phyloP scores from a whole-genome alignment of 163 green algal species.

The Chlorella variabilis region DNA sequence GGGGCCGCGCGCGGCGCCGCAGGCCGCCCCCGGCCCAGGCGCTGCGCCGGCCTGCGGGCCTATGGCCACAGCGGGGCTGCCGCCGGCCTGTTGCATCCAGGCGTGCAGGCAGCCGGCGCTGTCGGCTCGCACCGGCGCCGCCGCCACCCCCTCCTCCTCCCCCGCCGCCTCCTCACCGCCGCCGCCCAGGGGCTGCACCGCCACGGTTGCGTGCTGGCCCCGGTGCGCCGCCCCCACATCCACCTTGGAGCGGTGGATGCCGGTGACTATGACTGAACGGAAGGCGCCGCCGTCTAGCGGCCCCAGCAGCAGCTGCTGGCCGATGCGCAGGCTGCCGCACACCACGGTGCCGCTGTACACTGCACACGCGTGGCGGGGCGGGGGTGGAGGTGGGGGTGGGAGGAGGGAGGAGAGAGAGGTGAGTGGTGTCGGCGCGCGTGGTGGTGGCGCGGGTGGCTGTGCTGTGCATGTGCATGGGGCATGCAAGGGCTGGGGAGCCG shows the following conservation, averaged over 20 bases:
- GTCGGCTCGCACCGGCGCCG: neutral
- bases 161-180: neutral
- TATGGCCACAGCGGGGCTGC: conserved; percentile 2
- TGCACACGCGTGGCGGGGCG: too few species aligned
- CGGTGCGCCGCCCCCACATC: neutral
- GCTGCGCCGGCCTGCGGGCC: neutral
- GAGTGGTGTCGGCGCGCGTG: too few species aligned
- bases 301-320: conserved; percentile 68
- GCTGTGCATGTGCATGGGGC: too few species aligned
- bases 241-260: conserved; percentile 35
- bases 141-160: conserved; percentile 5
- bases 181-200: conserved; percentile 29
- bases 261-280: conserved; percentile 41
- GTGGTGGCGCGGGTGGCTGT: too few species aligned
- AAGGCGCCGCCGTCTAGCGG: conserved; percentile 69
- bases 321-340: conserved; percentile 64
- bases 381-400: too few species aligned
- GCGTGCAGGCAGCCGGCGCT: conserved; percentile 28
- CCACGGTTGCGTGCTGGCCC: conserved; percentile 59
- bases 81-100: conserved; percentile 6
- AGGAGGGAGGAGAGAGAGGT: too few species aligned
- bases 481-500: too few species aligned
- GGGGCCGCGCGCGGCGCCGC: too few species aligned
- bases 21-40: too few species aligned
- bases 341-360: conserved; percentile 55